These are phyloP conservation scores for Emergomyces pasteurianus DNA, from an alignment of 2,329 filamentous ascomycete genomes.

Conservation along the genomic window DNA sequence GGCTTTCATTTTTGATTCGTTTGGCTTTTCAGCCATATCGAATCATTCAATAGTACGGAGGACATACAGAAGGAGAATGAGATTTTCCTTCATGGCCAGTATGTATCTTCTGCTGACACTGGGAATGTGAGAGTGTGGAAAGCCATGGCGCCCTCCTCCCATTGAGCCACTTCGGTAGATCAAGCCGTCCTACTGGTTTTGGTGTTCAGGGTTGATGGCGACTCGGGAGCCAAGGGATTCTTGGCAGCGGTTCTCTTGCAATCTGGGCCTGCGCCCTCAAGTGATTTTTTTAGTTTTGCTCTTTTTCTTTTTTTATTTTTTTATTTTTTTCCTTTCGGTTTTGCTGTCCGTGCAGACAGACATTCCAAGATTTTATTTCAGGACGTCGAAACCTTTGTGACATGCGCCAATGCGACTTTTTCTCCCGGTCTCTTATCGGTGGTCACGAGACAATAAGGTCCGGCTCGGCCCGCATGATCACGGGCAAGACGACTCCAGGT, in stretches of 20 bases:
- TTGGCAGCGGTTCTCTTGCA: neutral
- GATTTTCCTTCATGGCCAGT: neutral
- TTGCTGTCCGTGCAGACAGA: neutral
- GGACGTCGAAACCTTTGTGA: neutral
- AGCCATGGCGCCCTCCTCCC: neutral
- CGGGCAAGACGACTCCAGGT: neutral
- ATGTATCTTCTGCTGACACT: neutral
- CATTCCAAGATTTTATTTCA: neutral
- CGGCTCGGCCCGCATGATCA: neutral
- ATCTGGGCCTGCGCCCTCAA: neutral
- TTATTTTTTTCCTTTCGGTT: too few species aligned
- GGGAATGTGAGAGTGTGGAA: neutral
- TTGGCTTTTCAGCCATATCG: neutral
- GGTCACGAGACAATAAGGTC: neutral
- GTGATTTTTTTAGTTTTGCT: too few species aligned
- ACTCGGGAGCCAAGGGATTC: neutral
- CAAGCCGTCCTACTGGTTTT: neutral
- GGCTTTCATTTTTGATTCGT: neutral
- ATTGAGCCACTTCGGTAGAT: slow-evolving; percentile 1
- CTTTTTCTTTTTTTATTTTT: too few species aligned
- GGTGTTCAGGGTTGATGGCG: neutral
- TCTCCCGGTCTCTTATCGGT: neutral
- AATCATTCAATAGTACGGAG: neutral
- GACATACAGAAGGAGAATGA: neutral
- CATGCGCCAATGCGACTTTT: neutral